These are phyloP conservation scores for Brassica rapa DNA, from an alignment of 345 rosid genomes.

Conservation along the genomic window DNA sequence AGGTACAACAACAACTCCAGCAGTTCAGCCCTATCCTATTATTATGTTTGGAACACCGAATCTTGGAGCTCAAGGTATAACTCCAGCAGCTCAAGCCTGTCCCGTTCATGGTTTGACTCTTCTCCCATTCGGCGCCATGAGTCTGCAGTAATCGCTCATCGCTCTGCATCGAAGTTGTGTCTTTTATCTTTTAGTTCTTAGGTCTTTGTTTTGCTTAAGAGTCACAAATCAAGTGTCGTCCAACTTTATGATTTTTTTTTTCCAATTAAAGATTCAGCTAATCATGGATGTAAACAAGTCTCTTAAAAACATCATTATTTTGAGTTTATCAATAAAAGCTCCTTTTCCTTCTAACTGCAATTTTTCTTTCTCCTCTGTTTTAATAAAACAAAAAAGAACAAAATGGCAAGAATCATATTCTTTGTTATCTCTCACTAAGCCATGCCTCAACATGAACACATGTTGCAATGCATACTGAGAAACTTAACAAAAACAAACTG, in stretches of 20 bases:
- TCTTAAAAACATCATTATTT: neutral
- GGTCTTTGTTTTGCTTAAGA: constrained; percentile 17
- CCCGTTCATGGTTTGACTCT: neutral
- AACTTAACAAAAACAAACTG: too few species aligned
- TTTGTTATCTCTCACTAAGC: constrained; percentile 3
- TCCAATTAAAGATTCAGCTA: neutral
- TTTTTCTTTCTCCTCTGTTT: neutral
- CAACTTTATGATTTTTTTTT: constrained; percentile 3
- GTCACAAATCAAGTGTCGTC: neutral
- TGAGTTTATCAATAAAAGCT: neutral
- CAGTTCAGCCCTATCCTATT: neutral
- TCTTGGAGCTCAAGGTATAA: constrained; percentile 7
- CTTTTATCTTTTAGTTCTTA: neutral
- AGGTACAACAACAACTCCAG: neutral
- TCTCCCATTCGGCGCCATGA: constrained; percentile 16
- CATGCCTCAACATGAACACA: constrained; percentile 8
- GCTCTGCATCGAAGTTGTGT: neutral
- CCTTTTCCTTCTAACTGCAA: neutral
- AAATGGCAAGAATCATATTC: neutral
- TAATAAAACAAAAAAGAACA: neutral
- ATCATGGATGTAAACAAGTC: neutral
- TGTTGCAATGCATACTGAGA: too few species aligned
- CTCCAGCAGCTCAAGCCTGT: constrained; percentile 1
- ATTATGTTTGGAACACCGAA: neutral
- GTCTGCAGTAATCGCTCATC: constrained; percentile 18